Base-by-base conservation (phyloP, 1,284 basidiomycete genomes). In the Trichosporon coremiiforme region DNA sequence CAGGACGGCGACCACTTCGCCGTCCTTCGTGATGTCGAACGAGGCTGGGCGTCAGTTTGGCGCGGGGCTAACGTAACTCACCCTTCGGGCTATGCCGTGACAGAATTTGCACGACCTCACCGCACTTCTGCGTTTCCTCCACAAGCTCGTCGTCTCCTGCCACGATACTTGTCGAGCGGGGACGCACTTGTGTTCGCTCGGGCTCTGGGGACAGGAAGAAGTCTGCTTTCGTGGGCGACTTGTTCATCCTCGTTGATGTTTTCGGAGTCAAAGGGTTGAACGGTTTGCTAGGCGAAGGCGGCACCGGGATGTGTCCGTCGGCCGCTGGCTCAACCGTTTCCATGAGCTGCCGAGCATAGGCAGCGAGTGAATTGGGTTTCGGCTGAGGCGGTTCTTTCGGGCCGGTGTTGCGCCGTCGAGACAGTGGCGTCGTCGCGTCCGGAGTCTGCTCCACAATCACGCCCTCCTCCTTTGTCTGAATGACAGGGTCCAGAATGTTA, bases 11-110 rank as follows among this genome's bases (percentile, higher is more conserved):
- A 96, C 93, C 57, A 90, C 88, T 65, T 91, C 87, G 0, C 91
- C 93, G 64, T 95, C 92, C 84, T 96, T 95, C 77, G 90, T 91
- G 71, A 97, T 93, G 83, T 97, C 94, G 83, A 93, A 96, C 0
- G 93, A 94, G 38, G 90, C 93, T 95, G 73, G 29, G 1, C 9
- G 53, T 67, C 41, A 70, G 71, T 12, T 13, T 6, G 13, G 25
- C 25, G 13, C 6, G 9, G 9, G n/a, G 2, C 1, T 35, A 15
- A 10, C 81, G 6, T 29, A 35, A 35, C 87, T 68, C 68, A 93
- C 93, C 88, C 86, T 96, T 97, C 80, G 90, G 90, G 0, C 93
- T 90, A 78, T 92, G 92, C 53, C 94, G 85, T 15, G 93, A 94
- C 57, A 96, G 84, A 62, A 96, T 89, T 84, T 97, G 94, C 1